Evolutionary conservation across 2,329 filamentous ascomycete species (phyloP), one percentile per base, ranked within the genome.

Genomic region (Cercospora zeina): DNA sequence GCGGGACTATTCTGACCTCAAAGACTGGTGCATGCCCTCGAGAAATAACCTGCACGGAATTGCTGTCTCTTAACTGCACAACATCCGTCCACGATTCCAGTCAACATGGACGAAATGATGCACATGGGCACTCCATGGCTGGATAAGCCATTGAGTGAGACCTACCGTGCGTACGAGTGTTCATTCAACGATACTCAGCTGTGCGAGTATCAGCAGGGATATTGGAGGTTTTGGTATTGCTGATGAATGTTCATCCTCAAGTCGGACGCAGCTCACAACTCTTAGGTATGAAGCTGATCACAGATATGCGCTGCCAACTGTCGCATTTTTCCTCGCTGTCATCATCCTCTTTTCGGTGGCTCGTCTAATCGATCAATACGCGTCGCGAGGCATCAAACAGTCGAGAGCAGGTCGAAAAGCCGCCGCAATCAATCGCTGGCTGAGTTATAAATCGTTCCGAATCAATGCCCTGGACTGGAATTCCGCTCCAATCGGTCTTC

Each of bases 271-370:
- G 33, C 49, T 53, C 0, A 53, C 54, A 8, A 16, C 5, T 19
- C 24, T 16, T 57, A 83, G 81, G 81, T 83, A 83, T 64, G 72
- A 82, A 58, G 80, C 82, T 13, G 83, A 85, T 67, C 78, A 81
- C 65, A 77, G 80, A 45, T 85, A 80, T 65, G 81, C 79, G 0
- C 70, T 84, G 4, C 77, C 77, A 6, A 84, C 82, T 0, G 72
- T 84, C 2, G 82, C 81, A 53, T 82, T 85, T 66, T 80, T 84
- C 69, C 74, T 81, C 66, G 74, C 75, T 0, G 70, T 73, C 13
- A 80, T 85, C 54, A 75, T 76, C 1, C 60, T 84, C 7, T 85
- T 83, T 64, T 70, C 77, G 24, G 69, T 83, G 13, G 71, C 72
- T 5, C 71, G 77, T 49, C 65, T 79, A 14, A 61, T 78, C 16